These are phyloP conservation scores for Fusarium oligoseptatum DNA, from an alignment of 2,329 filamentous ascomycete species.

Conservation along the genomic window DNA sequence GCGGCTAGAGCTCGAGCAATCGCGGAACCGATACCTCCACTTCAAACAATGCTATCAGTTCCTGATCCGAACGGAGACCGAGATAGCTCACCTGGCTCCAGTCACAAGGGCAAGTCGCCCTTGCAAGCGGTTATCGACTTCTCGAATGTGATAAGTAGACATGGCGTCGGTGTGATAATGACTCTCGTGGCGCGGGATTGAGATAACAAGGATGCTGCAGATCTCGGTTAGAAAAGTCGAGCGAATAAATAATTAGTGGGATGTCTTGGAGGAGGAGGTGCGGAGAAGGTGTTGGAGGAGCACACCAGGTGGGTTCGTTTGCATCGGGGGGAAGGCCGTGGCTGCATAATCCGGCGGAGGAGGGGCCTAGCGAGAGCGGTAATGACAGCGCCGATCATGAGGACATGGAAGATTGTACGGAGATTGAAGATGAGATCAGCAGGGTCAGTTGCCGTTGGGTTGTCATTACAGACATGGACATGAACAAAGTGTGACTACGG, in stretches of 20 bases:
- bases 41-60: not conserved
- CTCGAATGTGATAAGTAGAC: slow-evolving; percentile 22
- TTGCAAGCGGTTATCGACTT: slow-evolving; percentile 25
- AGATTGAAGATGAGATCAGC: not conserved
- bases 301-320: slow-evolving; percentile 1
- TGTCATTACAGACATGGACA: not conserved
- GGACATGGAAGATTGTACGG: not conserved
- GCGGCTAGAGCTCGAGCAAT: slow-evolving; percentile 20
- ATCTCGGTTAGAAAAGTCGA: not conserved
- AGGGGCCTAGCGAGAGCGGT: not conserved
- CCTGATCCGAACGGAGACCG: not conserved
- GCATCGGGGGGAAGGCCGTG: not conserved
- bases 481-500: not conserved
- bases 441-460: not conserved
- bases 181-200: not conserved
- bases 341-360: not conserved
- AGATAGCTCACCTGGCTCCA: slow-evolving; percentile 20
- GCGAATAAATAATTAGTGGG: not conserved
- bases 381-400: not conserved
- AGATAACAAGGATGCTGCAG: not conserved
- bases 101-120: slow-evolving; percentile 32
- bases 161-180: not conserved
- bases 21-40: slow-evolving; percentile 32
- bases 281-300: slow-evolving; percentile 6
- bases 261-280: not conserved